Conservation (phyloP, 495 filamentous ascomycete genomes). For the Parathielavia appendiculata region DNA sequence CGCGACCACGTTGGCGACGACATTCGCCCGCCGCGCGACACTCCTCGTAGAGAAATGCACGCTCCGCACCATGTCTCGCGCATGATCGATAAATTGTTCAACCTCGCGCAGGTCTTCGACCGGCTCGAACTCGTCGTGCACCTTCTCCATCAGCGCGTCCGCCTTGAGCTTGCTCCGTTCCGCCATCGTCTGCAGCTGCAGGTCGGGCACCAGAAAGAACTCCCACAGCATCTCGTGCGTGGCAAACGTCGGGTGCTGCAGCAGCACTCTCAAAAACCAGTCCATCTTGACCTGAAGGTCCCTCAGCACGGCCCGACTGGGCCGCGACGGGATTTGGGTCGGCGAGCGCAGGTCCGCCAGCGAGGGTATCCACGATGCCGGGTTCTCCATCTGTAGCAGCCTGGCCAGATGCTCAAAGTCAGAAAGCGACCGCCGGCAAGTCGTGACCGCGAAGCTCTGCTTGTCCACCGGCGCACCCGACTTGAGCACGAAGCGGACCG, state of each 20-base stretch:
- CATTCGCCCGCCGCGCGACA: conserved; percentile 65
- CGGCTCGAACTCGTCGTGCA: conserved; percentile 81
- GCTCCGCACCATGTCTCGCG: conserved; percentile 78
- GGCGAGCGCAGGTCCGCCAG: conserved; percentile 76
- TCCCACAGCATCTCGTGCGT: conserved; percentile 99
- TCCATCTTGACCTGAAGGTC: conserved; percentile 86
- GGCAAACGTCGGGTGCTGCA: conserved; percentile 87
- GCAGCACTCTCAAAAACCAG: conserved; percentile 75
- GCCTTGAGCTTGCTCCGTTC: conserved; percentile 84
- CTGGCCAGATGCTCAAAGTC: conserved; percentile 90
- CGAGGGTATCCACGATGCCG: conserved; percentile 87
- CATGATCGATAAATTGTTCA: conserved; percentile 85
- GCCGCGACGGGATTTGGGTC: conserved; percentile 87
- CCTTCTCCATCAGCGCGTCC: conserved; percentile 70
- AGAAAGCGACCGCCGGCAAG: conserved; percentile 78
- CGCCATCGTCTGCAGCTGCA: conserved; percentile 84
- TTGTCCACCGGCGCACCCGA: conserved; percentile 67
- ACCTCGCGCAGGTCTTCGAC: conserved; percentile 85
- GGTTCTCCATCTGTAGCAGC: conserved; percentile 86
- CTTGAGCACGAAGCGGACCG: conserved; percentile 87
- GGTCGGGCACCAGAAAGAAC: conserved; percentile 94
- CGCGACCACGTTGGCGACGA: conserved; percentile 48
- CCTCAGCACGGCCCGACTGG: conserved; percentile 77
- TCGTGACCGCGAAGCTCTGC: conserved; percentile 83
- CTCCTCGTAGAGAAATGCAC: conserved; percentile 77